Base-by-base conservation (phyloP, 768 basidiomycete genomes). In the Podaxis carcinomalis region DNA sequence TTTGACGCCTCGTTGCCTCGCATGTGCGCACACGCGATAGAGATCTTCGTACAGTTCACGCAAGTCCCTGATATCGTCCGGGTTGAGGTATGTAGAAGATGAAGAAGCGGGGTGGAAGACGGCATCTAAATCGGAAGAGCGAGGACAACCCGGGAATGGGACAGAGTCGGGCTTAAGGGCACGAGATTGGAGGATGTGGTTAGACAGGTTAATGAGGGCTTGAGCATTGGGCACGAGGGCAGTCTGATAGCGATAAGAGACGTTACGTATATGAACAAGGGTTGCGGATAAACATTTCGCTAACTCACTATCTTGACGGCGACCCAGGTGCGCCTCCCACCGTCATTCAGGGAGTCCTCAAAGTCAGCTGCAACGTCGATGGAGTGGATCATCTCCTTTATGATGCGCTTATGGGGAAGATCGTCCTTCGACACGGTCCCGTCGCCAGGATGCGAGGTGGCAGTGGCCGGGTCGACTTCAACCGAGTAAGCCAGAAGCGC, bases 301-400 rank as follows among this genome's bases (percentile, higher is more conserved):
- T 7, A 16, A 61, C 59, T 39, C 32, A 61, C 59, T 51, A 95
- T 76, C 73, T 96, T 96, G 23, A 96, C 73, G 0, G 94, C 92
- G 21, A 96, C 87, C 85, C 91, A 93, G 0, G 90, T 92, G 63
- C 83, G 78, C 23, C 88, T 75, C 5, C 81, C 81, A 0, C 68
- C 72, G 32, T 74, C 66, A 55, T 68, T 65, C 28, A 73, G 58
- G 5, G 65, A 64, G 11, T 87, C 86, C 69, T 97, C 93, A 67
- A 93, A 94, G 62, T 89, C 84, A 6, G 89, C 94, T 0, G 88
- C 88, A 4, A 89, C 83, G 62, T 94, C 86, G 46, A 96, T 86
- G 60, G 85, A 87, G 51, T 78, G 80, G 37, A 93, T 75, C 69
- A 90, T 90, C 74, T 96, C 94, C 19, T 84, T 74, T 0, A 93